Conservation (phyloP, 352 stramenopile genomes). For the Pythium rhizo-oryzae region DNA sequence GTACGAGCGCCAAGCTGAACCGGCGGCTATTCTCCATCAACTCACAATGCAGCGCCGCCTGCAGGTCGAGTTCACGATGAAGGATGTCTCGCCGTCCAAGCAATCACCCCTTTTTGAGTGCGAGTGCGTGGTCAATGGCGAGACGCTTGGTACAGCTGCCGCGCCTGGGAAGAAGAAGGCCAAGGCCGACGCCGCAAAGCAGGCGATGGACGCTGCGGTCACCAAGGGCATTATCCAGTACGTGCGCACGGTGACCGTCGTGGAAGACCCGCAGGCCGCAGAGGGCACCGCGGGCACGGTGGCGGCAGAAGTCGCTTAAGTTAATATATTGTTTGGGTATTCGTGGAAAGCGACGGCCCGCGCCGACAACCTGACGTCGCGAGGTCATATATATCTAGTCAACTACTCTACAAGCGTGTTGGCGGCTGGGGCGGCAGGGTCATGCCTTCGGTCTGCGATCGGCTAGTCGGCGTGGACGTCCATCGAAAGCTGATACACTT, state of each 20-base stretch:
- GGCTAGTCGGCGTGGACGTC: constrained; percentile 80
- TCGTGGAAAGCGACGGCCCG: background rate
- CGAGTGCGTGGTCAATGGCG: constrained; percentile 50
- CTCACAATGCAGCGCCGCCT: constrained; percentile 48
- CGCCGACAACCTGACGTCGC: constrained; percentile 7
- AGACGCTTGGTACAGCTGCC: constrained; percentile 34
- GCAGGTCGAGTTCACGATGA: constrained; percentile 45
- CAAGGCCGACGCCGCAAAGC: constrained; percentile 44
- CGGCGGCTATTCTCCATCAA: constrained; percentile 57
- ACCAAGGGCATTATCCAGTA: constrained; percentile 32
- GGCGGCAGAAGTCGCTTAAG: constrained; percentile 16
- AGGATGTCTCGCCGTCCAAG: constrained; percentile 49
- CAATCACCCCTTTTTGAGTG: constrained; percentile 54
- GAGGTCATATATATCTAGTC: constrained; percentile 29
- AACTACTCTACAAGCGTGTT: constrained; percentile 36
- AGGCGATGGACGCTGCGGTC: constrained; percentile 79
- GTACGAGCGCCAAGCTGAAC: constrained; percentile 47
- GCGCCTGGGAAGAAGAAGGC: constrained; percentile 89
- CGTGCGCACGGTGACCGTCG: background rate
- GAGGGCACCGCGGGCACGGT: background rate
- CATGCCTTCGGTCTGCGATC: background rate
- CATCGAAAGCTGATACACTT: constrained; percentile 89
- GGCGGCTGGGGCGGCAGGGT: background rate
- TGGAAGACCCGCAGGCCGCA: background rate
- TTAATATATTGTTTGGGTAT: constrained; percentile 15